These are phyloP conservation scores for Auriculariales sp. DNA, from an alignment of 768 basidiomycete species.

Conservation along the genomic window DNA sequence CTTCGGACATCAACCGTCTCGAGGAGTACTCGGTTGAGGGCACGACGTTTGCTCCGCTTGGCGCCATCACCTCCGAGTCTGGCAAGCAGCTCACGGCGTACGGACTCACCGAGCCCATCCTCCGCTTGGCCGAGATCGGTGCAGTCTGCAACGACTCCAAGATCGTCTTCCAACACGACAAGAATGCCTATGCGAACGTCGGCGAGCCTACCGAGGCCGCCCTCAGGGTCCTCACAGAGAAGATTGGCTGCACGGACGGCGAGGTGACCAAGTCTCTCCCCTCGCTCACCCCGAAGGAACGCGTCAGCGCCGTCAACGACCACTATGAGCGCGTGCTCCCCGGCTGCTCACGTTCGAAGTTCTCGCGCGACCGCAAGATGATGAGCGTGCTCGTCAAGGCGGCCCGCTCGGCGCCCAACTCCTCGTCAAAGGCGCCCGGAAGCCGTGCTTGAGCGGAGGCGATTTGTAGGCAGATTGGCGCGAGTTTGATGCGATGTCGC, in stretches of 20 bases:
- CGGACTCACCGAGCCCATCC: constrained; percentile 35
- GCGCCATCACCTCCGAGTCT: constrained; percentile 47
- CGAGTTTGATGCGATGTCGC: constrained; percentile 71
- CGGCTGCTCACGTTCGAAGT: constrained; percentile 88
- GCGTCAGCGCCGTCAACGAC: constrained; percentile 76
- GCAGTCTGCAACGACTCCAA: constrained; percentile 90
- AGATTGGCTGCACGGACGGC: constrained; percentile 63
- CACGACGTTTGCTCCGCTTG: constrained; percentile 80
- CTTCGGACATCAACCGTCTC: constrained; percentile 33
- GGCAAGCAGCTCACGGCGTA: constrained; percentile 36
- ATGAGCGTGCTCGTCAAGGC: constrained; percentile 87
- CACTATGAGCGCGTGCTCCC: constrained; percentile 61
- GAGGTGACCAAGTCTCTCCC: constrained; percentile 42
- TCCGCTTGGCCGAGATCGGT: constrained; percentile 80
- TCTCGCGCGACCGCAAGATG: constrained; percentile 96
- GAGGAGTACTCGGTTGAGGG: constrained; percentile 77
- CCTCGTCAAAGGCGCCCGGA: constrained; percentile 97
- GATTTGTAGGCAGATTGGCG: constrained; percentile 91
- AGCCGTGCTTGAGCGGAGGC: constrained; percentile 90
- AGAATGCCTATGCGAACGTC: constrained; percentile 60
- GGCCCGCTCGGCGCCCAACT: constrained; percentile 54
- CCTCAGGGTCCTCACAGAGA: constrained; percentile 87
- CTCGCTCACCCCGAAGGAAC: constrained; percentile 37
- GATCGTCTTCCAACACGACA: constrained; percentile 78
- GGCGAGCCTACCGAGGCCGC: constrained; percentile 98